phyloP scores from a whole-genome alignment of 345 rosid genomes.

The Aquilaria yunnanensis region DNA sequence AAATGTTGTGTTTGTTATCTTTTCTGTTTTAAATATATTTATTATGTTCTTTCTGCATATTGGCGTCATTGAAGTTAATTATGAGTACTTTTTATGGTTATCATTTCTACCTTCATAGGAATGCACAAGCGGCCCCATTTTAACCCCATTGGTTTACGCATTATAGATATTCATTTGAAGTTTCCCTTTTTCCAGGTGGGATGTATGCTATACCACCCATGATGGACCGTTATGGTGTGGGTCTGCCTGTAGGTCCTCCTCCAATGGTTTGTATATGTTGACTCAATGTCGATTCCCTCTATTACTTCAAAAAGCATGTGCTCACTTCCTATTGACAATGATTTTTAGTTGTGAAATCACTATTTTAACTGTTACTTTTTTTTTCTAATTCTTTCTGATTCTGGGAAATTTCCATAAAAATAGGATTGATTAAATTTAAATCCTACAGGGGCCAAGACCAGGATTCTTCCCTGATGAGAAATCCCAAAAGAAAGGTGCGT shows the following conservation, averaged over 20 bases:
- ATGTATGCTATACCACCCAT: slow-evolving; percentile 81
- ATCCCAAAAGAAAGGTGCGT: slow-evolving; percentile 47
- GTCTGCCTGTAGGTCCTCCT: slow-evolving; percentile 71
- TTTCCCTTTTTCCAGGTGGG: slow-evolving; percentile 35
- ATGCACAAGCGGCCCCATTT: too few species aligned
- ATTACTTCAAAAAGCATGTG: too few species aligned
- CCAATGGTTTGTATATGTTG: slow-evolving; percentile 47
- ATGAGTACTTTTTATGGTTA: too few species aligned
- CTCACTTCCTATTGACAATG: too few species aligned
- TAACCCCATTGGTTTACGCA: too few species aligned
- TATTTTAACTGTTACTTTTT: neutral
- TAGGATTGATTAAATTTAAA: slow-evolving; percentile 9
- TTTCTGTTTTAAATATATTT: too few species aligned
- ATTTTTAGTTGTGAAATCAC: neutral
- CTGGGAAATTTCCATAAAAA: too few species aligned
- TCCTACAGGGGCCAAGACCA: slow-evolving; percentile 69
- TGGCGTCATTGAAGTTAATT: too few species aligned
- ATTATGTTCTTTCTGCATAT: neutral
- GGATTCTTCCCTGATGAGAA: slow-evolving; percentile 72
- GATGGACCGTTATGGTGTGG: slow-evolving; percentile 79
- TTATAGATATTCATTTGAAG: too few species aligned
- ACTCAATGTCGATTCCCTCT: too few species aligned
- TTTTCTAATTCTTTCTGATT: neutral
- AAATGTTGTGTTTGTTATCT: too few species aligned
- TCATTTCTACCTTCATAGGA: too few species aligned